phyloP scores from a whole-genome alignment of 805 yeast genomes.

The Hanseniaspora thailandica region DNA sequence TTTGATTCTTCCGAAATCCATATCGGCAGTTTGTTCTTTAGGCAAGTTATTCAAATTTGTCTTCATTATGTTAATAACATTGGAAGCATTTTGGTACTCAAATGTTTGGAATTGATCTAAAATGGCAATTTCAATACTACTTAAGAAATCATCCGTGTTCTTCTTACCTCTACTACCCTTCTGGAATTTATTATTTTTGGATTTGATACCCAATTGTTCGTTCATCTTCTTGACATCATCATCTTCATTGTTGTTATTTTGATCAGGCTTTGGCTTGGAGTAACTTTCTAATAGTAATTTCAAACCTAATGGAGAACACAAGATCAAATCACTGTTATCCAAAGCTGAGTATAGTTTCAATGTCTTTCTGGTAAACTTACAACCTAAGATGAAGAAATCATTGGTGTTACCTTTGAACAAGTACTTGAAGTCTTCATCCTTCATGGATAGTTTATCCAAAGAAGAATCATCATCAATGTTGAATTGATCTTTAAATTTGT shows the following conservation, averaged over 20 bases:
- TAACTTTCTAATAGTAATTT: slow-evolving; percentile 44
- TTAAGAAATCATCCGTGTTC: slow-evolving; percentile 66
- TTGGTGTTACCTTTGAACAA: slow-evolving; percentile 79
- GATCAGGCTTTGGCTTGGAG: slow-evolving; percentile 8
- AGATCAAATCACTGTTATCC: slow-evolving; percentile 69
- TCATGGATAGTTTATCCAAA: slow-evolving; percentile 44
- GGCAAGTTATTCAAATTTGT: slow-evolving; percentile 69
- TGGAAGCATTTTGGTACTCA: slow-evolving; percentile 89
- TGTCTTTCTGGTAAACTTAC: slow-evolving; percentile 80
- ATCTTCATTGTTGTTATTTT: slow-evolving; percentile 35
- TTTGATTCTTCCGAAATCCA: slow-evolving; percentile 78
- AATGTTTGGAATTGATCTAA: slow-evolving; percentile 77
- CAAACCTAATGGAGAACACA: slow-evolving; percentile 88
- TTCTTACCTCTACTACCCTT: slow-evolving; percentile 27
- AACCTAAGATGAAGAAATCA: slow-evolving; percentile 84
- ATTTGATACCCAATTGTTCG: slow-evolving; percentile 6
- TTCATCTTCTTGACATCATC: slow-evolving; percentile 31
- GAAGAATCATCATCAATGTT: slow-evolving; percentile 37
- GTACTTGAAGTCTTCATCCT: slow-evolving; percentile 55
- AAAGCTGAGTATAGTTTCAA: slow-evolving; percentile 74
- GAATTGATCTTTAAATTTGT: slow-evolving; percentile 64
- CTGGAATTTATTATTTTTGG: slow-evolving; percentile 16
- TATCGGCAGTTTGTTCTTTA: slow-evolving; percentile 58
- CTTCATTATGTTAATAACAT: slow-evolving; percentile 52
- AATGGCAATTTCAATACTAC: slow-evolving; percentile 73